Base-by-base conservation (phyloP, 495 filamentous ascomycete genomes). In the Podospora australis region DNA sequence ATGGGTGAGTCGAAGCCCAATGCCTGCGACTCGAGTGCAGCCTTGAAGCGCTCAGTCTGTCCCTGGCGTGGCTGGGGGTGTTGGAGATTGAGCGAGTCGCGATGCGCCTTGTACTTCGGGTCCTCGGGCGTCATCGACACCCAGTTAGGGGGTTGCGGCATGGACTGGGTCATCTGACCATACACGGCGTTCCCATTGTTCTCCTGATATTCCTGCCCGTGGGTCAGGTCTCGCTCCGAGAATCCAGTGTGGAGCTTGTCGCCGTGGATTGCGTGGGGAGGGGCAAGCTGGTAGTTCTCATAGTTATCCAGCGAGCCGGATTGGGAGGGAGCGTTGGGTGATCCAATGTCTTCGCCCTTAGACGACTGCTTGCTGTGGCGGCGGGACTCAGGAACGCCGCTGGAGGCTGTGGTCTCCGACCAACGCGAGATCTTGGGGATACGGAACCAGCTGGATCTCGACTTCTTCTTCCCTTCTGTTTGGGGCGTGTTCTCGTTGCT, bases 341-440 rank as follows among this genome's bases (percentile, higher is more conserved):
- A 63, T 16, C 53, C 43, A 42, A 35, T 68, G 1, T 65, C 64
- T 17, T 71, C 69, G 20, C 70, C 66, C 41, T 76, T 71, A 54
- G 68, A 68, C 1, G 67, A 71, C 29, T 67, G 57, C 30, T 70
- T 68, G 52, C 75, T 79, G 28, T 66, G 69, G 38, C 76, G 68
- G 34, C 17, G 13, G 60, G 79, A 79, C 9, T 70, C 69, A 40
- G 65, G 63, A 39, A 69, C 64, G 10, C 78, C 59, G 50, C 69
- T 78, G 0, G 94, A 92, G 19, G 90, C 78, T 4, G 92, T 97
- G 17, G 92, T 96, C 67, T 92, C 90, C 3, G 91, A 96, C 92
- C 92, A 99, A 24, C 92, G 81, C 10, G 94, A 97, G 50, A 96
- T 87, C 67, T 90, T 95, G 20, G 89, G 87, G 66, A 88, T 94